Conservation (phyloP, 306 rosid genomes). For the Neltuma alba region DNA sequence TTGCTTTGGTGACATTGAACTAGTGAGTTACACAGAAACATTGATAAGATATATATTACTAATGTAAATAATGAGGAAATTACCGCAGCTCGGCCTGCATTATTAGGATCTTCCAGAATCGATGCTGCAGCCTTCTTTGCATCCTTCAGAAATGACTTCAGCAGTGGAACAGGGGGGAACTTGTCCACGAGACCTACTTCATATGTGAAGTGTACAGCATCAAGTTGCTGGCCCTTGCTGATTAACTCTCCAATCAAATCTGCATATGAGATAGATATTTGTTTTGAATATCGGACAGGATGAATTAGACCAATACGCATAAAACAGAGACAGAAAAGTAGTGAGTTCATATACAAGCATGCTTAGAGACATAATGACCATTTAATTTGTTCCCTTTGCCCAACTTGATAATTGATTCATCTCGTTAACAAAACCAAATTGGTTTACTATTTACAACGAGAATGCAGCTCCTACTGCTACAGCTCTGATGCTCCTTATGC, state of each 20-base stretch:
- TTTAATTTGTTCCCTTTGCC: neutral
- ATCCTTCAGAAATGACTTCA: slow-evolving; percentile 88
- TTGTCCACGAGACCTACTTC: slow-evolving; percentile 87
- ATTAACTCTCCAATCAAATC: slow-evolving; percentile 95
- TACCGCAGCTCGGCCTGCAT: slow-evolving; percentile 93
- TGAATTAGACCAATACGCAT: neutral
- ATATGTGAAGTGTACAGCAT: slow-evolving; percentile 94
- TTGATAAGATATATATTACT: neutral
- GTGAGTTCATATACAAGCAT: neutral
- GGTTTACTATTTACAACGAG: slow-evolving; percentile 1
- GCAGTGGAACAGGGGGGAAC: slow-evolving; percentile 89
- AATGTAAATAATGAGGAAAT: slow-evolving; percentile 22
- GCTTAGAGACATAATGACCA: neutral
- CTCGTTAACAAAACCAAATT: slow-evolving; percentile 1
- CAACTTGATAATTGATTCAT: neutral
- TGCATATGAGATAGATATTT: slow-evolving; percentile 33
- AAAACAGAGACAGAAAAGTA: neutral
- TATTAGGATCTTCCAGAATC: slow-evolving; percentile 86
- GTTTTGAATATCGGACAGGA: neutral
- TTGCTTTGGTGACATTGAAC: slow-evolving; percentile 15
- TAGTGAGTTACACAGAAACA: neutral
- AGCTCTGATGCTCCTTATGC: neutral
- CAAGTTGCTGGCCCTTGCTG: slow-evolving; percentile 98
- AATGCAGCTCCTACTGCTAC: neutral
- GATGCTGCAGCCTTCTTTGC: slow-evolving; percentile 96